Evolutionary conservation across 495 filamentous ascomycete genomes (phyloP).

Genomic region (Bathelium albidoporum): DNA sequence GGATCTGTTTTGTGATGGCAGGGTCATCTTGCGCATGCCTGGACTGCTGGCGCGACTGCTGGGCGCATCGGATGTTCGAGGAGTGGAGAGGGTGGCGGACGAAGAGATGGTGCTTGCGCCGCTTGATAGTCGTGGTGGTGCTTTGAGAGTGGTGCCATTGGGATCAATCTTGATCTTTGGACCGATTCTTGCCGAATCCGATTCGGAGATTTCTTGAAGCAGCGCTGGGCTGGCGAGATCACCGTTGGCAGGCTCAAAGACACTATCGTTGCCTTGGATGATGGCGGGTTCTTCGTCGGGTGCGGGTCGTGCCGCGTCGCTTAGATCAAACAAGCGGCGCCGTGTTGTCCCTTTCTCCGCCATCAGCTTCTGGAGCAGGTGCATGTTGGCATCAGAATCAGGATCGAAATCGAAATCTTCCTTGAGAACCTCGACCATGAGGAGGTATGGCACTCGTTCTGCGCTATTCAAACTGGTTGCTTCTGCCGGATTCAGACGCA

Average conservation of each 20-base stretch:
- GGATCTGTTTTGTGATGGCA: conserved; percentile 26
- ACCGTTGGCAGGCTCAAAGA: conserved; percentile 62
- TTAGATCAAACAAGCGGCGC: conserved; percentile 60
- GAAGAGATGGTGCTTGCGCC: conserved; percentile 43
- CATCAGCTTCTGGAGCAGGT: conserved; percentile 48
- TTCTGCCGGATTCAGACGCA: conserved; percentile 66
- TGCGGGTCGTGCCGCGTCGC: conserved; percentile 38
- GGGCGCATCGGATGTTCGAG: conserved; percentile 48
- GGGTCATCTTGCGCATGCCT: conserved; percentile 42
- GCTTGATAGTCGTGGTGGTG: conserved; percentile 33
- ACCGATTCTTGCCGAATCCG: conserved; percentile 16
- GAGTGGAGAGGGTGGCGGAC: conserved; percentile 41
- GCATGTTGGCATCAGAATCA: conserved; percentile 51
- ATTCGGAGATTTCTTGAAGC: conserved; percentile 41
- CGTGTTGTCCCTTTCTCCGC: conserved; percentile 48
- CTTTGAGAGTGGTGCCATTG: conserved; percentile 1
- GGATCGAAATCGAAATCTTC: conserved; percentile 71
- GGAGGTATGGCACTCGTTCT: conserved; percentile 64
- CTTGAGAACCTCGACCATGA: conserved; percentile 64
- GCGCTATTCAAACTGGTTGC: conserved; percentile 70
- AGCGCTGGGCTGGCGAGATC: conserved; percentile 60
- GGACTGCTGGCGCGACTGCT: conserved; percentile 53
- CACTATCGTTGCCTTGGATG: conserved; percentile 51
- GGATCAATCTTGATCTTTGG: conserved; percentile 1
- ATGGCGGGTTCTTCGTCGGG: conserved; percentile 26